These are phyloP conservation scores for Salvia splendens DNA, from an alignment of 257 asterid species.

Conservation along the genomic window DNA sequence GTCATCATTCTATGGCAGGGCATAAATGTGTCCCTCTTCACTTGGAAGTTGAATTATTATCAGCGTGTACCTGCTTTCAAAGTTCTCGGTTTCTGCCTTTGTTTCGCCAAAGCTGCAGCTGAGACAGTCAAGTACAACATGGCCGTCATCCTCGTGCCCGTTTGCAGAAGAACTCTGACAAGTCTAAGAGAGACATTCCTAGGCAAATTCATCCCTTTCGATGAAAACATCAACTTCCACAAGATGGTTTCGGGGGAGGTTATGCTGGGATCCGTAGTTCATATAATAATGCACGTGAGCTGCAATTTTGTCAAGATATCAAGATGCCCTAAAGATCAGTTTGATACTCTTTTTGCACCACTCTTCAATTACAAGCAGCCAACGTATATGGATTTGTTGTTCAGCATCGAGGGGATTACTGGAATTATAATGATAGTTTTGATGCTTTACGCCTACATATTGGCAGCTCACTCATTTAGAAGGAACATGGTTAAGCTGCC, in stretches of 20 bases:
- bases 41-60: constrained; percentile 58
- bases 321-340: constrained; percentile 54
- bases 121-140: constrained; percentile 79
- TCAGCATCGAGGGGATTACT: constrained; percentile 50
- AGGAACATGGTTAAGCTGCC: constrained; percentile 71
- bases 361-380: constrained; percentile 58
- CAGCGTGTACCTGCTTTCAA: constrained; percentile 47
- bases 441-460: constrained; percentile 63
- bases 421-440: constrained; percentile 60
- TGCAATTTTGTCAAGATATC: constrained; percentile 66
- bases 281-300: constrained; percentile 46
- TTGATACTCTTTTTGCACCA: constrained; percentile 48
- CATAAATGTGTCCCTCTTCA: constrained; percentile 53
- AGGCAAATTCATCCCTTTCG: constrained; percentile 64
- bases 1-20: constrained; percentile 52
- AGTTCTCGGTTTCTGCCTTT: constrained; percentile 76
- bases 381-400: constrained; percentile 44
- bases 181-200: constrained; percentile 73
- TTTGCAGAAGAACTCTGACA: constrained; percentile 75
- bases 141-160: constrained; percentile 86
- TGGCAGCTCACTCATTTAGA: constrained; percentile 75
- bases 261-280: constrained; percentile 45
- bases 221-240: constrained; percentile 90
- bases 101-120: constrained; percentile 75
- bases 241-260: constrained; percentile 62